Evolutionary conservation across 352 stramenopile species (phyloP), one percentile per base, ranked within the genome.

Genomic region (Phytophthora tentaculata): DNA sequence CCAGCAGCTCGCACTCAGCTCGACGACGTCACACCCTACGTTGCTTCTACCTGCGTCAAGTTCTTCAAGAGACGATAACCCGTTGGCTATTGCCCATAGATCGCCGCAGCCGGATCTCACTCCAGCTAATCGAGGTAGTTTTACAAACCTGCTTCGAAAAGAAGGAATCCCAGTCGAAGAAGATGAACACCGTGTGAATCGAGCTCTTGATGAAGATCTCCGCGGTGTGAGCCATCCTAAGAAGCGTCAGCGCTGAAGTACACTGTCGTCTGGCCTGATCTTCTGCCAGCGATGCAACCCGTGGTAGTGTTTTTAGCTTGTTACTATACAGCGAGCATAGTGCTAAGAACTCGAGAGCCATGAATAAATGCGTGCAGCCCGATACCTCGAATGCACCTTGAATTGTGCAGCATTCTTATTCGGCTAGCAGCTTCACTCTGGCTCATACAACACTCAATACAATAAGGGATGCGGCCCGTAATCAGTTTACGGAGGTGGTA

Each of bases 101-200:
- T 61, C 55, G 6, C 52, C 47, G 17, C 66, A 68, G 17, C 78
- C 76, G 1, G 49, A 83, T 61, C 69, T 89, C 14, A 80, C 74
- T 6, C 71, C 74, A 48, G 23, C 76, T 53, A 73, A 66, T 20
- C 72, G 68, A 71, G 80, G 79, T 19, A 79, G 71, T 50, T 87
- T 89, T 56, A 68, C 69, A 2, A 79, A 58, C 4, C 45, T 89
- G 45, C 74, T 89, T 44, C 74, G 74, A 3, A 76, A 63, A 63
- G 74, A 79, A 58, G 80, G 80, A 23, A 76, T 89, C 12, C 47
- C 76, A 28, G 74, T 83, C 23, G 80, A 89, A 20, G 77, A 87
- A 48, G 76, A 84, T 61, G 74, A 74, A 39, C 58, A 54, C 39
- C 67, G 79, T 20, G 59, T 65, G 54, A 79, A 72, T 29, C 61